phyloP scores from a whole-genome alignment of 306 rosid species.

The Cicer yamashitae region DNA sequence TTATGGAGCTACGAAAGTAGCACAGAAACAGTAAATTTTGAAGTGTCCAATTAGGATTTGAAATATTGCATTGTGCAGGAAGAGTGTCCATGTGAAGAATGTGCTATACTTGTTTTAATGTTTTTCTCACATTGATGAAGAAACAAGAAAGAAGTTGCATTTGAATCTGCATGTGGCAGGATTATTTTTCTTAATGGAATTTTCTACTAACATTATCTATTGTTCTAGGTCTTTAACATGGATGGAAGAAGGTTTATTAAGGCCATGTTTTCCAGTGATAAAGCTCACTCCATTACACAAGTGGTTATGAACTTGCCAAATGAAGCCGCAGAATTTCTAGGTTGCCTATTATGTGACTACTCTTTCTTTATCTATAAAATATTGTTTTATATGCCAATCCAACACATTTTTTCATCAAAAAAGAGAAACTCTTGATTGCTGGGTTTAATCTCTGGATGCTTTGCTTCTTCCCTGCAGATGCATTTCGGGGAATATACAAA shows the following conservation, averaged over 20 bases:
- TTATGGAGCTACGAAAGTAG: neutral
- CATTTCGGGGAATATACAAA: slow-evolving; percentile 77
- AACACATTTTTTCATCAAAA: slow-evolving; percentile 36
- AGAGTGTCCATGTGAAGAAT: neutral
- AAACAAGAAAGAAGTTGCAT: slow-evolving; percentile 43
- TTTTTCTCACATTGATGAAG: slow-evolving; percentile 29
- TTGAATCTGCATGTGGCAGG: slow-evolving; percentile 35
- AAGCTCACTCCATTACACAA: slow-evolving; percentile 80
- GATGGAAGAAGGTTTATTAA: slow-evolving; percentile 95
- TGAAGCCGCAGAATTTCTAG: slow-evolving; percentile 88
- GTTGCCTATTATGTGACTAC: slow-evolving; percentile 48
- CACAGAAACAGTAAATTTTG: slow-evolving; percentile 1
- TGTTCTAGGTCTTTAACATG: slow-evolving; percentile 83
- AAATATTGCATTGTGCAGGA: neutral
- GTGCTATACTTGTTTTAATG: neutral
- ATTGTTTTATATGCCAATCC: slow-evolving; percentile 23
- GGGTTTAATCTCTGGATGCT: slow-evolving; percentile 24
- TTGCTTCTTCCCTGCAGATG: slow-evolving; percentile 58
- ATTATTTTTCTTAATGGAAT: slow-evolving; percentile 27
- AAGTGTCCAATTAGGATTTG: slow-evolving; percentile 35
- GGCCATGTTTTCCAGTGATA: slow-evolving; percentile 77
- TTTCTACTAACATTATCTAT: slow-evolving; percentile 41
- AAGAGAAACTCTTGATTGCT: neutral
- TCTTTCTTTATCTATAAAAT: slow-evolving; percentile 12
- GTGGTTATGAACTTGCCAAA: slow-evolving; percentile 97